Conservation (phyloP, 1,284 basidiomycete species). For the Marasmius fiardii region DNA sequence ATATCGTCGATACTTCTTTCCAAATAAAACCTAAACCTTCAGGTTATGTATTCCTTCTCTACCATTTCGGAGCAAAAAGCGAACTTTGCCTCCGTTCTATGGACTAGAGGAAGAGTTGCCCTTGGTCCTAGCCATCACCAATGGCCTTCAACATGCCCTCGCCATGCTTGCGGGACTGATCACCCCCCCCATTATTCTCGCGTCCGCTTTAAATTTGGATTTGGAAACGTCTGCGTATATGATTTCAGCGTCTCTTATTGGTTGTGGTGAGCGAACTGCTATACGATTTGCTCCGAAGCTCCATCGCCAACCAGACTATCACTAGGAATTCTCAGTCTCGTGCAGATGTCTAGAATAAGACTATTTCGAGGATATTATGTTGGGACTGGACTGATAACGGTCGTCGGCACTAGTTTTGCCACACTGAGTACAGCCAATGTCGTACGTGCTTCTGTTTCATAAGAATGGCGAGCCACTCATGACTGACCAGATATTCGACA, state of each 20-base stretch:
- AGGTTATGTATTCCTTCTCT: conserved; percentile 63
- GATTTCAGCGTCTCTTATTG: conserved; percentile 79
- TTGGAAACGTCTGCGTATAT: conserved; percentile 65
- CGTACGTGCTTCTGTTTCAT: conserved; percentile 32
- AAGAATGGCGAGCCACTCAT: background rate
- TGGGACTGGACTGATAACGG: conserved; percentile 77
- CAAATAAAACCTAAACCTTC: background rate
- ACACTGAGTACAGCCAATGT: conserved; percentile 74
- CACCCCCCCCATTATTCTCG: conserved; percentile 80
- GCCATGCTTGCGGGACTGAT: conserved; percentile 81
- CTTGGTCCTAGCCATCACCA: conserved; percentile 62
- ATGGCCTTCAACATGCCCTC: conserved; percentile 75
- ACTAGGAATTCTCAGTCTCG: conserved; percentile 64
- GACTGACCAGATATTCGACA: conserved; percentile 48
- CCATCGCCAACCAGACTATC: background rate
- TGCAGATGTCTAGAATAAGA: conserved; percentile 70
- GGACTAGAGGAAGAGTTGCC: conserved; percentile 68
- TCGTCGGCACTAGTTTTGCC: conserved; percentile 86
- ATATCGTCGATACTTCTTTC: background rate
- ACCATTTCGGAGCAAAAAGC: conserved; percentile 43
- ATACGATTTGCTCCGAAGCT: conserved; percentile 8
- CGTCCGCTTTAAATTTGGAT: conserved; percentile 58
- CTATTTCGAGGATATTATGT: conserved; percentile 63
- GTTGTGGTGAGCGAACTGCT: conserved; percentile 49
- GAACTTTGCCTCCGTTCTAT: conserved; percentile 65